Evolutionary conservation across 176 grass and related monocot genomes (phyloP).

Genomic region (Puya raimondii): DNA sequence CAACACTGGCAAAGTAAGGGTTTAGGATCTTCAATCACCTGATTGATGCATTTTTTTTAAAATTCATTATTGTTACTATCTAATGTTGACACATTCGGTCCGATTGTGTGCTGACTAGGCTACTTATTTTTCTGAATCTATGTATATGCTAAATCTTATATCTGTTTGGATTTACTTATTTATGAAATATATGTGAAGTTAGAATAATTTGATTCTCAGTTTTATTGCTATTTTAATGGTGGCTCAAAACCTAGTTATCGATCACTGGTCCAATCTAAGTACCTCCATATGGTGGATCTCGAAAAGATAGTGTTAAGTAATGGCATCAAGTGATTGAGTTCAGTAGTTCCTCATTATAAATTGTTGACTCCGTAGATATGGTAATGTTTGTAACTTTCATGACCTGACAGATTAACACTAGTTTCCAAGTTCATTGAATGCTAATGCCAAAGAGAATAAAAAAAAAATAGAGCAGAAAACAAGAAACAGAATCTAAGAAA

Average conservation of each 20-base stretch:
- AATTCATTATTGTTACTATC: background rate
- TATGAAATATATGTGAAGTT: background rate
- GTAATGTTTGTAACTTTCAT: too few relatives aligned
- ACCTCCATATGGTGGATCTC: background rate
- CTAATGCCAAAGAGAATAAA: too few relatives aligned
- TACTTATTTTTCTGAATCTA: background rate
- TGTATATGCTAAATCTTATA: background rate
- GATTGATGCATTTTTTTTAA: background rate
- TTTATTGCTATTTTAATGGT: background rate
- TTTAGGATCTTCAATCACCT: slow-evolving; percentile 11
- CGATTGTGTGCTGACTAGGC: background rate
- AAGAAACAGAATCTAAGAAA: too few relatives aligned
- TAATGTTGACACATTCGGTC: background rate
- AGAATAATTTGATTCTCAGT: background rate
- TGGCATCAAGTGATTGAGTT: too few relatives aligned
- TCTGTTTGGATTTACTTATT: background rate
- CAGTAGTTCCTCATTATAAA: too few relatives aligned
- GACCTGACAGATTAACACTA: too few relatives aligned
- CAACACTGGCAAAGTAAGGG: slow-evolving; percentile 93
- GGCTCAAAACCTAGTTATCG: background rate
- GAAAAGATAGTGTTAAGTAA: too few relatives aligned
- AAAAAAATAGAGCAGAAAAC: too few relatives aligned
- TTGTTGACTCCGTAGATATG: too few relatives aligned
- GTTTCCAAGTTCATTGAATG: too few relatives aligned
- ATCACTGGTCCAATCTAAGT: background rate